These are phyloP conservation scores for Boletus rubropictus DNA, from an alignment of 768 basidiomycete genomes.

Conservation along the genomic window DNA sequence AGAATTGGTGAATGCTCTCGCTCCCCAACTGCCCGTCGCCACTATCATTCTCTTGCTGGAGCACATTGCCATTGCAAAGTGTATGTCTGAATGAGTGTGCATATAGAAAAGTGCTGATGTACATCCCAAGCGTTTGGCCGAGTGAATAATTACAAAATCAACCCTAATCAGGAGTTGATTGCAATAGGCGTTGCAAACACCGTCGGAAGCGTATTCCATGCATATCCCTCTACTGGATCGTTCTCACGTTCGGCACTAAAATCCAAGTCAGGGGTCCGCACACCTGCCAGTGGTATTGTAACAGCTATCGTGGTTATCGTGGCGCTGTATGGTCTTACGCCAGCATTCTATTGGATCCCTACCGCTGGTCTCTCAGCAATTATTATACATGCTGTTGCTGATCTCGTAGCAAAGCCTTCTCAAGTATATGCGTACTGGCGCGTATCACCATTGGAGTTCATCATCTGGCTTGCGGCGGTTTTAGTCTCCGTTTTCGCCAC, in stretches of 20 bases:
- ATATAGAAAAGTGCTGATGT: constrained; percentile 7
- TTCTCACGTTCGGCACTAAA: constrained; percentile 98
- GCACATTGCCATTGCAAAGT: constrained; percentile 96
- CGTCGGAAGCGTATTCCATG: constrained; percentile 80
- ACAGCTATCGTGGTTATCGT: constrained; percentile 87
- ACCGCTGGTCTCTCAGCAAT: constrained; percentile 80
- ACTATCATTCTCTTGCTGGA: constrained; percentile 89
- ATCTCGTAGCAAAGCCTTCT: constrained; percentile 79
- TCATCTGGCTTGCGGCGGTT: constrained; percentile 85
- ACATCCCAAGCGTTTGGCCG: constrained; percentile 79
- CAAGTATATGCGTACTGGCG: constrained; percentile 90
- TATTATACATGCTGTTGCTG: constrained; percentile 89
- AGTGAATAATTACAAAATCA: constrained; percentile 89
- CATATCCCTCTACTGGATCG: constrained; percentile 95
- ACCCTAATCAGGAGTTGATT: constrained; percentile 91
- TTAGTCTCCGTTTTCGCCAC: constrained; percentile 88
- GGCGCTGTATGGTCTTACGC: constrained; percentile 89
- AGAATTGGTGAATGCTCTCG: constrained; percentile 60
- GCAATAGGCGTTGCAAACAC: constrained; percentile 98
- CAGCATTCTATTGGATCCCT: constrained; percentile 89
- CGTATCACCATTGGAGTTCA: constrained; percentile 85
- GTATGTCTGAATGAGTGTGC: constrained; percentile 36
- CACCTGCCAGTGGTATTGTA: constrained; percentile 82
- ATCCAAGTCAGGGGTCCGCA: constrained; percentile 95
- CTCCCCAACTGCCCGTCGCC: constrained; percentile 70